Evolutionary conservation across 2,329 filamentous ascomycete species (phyloP).

Genomic region (Akanthomyces uredinophilus): DNA sequence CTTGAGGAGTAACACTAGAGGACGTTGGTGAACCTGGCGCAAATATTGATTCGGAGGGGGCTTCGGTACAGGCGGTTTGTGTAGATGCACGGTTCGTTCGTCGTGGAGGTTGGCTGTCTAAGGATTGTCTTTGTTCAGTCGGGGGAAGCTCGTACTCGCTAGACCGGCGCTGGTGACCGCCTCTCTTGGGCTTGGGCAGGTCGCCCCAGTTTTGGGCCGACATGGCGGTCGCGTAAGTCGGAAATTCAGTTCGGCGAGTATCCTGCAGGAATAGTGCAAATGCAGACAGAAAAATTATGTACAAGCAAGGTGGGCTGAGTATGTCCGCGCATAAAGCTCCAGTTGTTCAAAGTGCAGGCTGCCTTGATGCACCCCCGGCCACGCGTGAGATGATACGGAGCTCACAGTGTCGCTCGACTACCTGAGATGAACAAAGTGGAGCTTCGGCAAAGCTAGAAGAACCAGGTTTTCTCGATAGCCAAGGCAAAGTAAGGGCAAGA

Average conservation of each 20-base stretch:
- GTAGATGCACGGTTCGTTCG: slow-evolving; percentile 48
- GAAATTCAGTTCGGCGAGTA: slow-evolving; percentile 1
- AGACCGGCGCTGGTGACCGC: slow-evolving; percentile 14
- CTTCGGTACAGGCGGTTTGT: slow-evolving; percentile 52
- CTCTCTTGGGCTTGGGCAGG: slow-evolving; percentile 10
- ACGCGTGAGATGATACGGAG: slow-evolving; percentile 3
- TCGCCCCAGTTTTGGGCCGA: slow-evolving; percentile 16
- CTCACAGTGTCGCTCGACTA: background rate
- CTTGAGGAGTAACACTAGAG: slow-evolving; percentile 45
- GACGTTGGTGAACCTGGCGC: slow-evolving; percentile 53
- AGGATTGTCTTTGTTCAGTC: slow-evolving; percentile 28
- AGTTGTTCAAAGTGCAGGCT: background rate
- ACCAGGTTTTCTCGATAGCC: background rate
- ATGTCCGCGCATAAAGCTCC: slow-evolving; percentile 7
- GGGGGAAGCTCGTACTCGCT: slow-evolving; percentile 24
- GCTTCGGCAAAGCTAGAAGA: background rate
- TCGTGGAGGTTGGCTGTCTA: slow-evolving; percentile 35
- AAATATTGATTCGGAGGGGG: slow-evolving; percentile 52
- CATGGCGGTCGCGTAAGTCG: slow-evolving; percentile 11
- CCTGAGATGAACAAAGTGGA: background rate
- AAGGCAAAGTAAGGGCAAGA: background rate
- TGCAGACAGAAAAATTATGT: slow-evolving; percentile 8
- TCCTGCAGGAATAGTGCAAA: slow-evolving; percentile 1
- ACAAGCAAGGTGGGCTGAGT: background rate
- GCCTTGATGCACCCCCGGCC: slow-evolving; percentile 1